Percentiles rank a stretch among this genome's conserved stretches.
These are phyloP conservation scores for Cladosporium sp. DNA, from an alignment of 2,329 filamentous ascomycete species.

Conservation along the genomic window DNA sequence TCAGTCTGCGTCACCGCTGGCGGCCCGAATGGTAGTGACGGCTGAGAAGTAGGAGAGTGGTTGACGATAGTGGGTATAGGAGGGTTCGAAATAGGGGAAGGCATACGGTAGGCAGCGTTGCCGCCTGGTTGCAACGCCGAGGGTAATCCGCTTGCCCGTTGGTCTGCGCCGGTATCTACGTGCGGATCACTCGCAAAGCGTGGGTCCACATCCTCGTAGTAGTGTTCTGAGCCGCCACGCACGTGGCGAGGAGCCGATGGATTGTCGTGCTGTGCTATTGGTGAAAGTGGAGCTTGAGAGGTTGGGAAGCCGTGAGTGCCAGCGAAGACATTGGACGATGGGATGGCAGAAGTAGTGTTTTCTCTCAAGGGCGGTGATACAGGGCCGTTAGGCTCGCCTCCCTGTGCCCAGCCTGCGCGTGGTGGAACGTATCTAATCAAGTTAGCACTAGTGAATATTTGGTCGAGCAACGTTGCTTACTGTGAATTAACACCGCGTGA, in stretches of 20 bases:
- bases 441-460: slow-evolving; percentile 23
- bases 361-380: slow-evolving; percentile 1
- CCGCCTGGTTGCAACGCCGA: slow-evolving; percentile 16
- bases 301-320: slow-evolving; percentile 21
- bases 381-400: slow-evolving; percentile 32
- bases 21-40: slow-evolving; percentile 10
- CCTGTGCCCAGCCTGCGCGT: slow-evolving; percentile 48
- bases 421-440: slow-evolving; percentile 49
- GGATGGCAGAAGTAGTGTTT: slow-evolving; percentile 13
- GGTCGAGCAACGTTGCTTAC: slow-evolving; percentile 55
- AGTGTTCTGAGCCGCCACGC: slow-evolving; percentile 54
- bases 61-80: slow-evolving; percentile 21
- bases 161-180: slow-evolving; percentile 11
- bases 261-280: slow-evolving; percentile 21
- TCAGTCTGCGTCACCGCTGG: slow-evolving; percentile 23
- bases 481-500: slow-evolving; percentile 66
- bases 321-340: slow-evolving; percentile 15
- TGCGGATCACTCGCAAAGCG: slow-evolving; percentile 62
- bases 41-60: slow-evolving; percentile 13
- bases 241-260: slow-evolving; percentile 28
- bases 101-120: slow-evolving; percentile 20
- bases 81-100: slow-evolving; percentile 17
- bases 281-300: slow-evolving; percentile 32
- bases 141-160: slow-evolving; percentile 10
- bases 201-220: slow-evolving; percentile 93